phyloP scores from a whole-genome alignment of 1,139 yeast genomes.

The Sugiyamaella paludigena region DNA sequence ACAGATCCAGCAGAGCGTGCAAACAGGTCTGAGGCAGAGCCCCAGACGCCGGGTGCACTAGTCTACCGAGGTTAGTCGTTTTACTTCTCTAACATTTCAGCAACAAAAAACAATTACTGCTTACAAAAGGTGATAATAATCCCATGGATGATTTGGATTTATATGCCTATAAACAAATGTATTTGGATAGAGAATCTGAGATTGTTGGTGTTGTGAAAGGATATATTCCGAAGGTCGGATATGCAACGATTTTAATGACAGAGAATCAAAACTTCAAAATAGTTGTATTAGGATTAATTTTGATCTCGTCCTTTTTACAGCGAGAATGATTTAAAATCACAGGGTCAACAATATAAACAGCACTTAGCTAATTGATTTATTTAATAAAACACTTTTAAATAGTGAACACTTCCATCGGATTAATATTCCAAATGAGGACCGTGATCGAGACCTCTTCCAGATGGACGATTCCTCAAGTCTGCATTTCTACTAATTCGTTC shows the following conservation, averaged over 20 bases:
- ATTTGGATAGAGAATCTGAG: conserved; percentile 72
- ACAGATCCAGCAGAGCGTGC: not conserved
- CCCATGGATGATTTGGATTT: conserved; percentile 86
- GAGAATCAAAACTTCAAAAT: conserved; percentile 79
- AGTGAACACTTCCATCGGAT: conserved; percentile 3
- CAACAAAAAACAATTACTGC: conserved; percentile 59
- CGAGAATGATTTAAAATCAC: conserved; percentile 28
- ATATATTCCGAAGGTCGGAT: conserved; percentile 88
- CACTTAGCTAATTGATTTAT: conserved; percentile 1
- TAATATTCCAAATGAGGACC: conserved; percentile 33
- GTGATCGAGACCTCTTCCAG: conserved; percentile 27
- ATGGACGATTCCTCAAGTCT: conserved; percentile 17
- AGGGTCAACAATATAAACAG: not conserved
- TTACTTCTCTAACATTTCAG: conserved; percentile 21
- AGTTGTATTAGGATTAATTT: conserved; percentile 66
- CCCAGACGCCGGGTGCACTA: not conserved
- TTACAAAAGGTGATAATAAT: conserved; percentile 97
- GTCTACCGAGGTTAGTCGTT: too few relatives aligned
- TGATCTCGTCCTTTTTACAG: conserved; percentile 43
- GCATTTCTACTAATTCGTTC: conserved; percentile 19
- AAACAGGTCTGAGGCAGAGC: not conserved
- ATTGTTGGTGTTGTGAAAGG: conserved; percentile 89
- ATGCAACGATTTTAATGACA: conserved; percentile 86
- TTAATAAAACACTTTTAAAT: not conserved
- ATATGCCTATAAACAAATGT: conserved; percentile 73